Percentiles rank a stretch among this genome's conserved stretches.
These are phyloP conservation scores for Arxiozyma bovina DNA, from an alignment of 1,139 yeast species.

Conservation along the genomic window DNA sequence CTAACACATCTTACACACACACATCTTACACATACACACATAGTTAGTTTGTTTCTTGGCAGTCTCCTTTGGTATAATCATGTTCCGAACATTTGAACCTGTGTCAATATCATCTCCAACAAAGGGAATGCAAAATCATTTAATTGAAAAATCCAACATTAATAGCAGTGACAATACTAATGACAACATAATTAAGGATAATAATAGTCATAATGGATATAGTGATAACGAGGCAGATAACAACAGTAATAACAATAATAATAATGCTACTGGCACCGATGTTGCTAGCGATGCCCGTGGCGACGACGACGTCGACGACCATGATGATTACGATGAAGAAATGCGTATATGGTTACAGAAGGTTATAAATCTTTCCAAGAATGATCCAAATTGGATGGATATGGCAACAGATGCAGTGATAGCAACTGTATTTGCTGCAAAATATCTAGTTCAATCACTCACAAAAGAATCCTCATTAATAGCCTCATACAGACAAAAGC, in stretches of 20 bases:
- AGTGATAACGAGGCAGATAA: too few species aligned
- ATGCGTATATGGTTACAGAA: slow-evolving; percentile 41
- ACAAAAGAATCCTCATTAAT: slow-evolving; percentile 59
- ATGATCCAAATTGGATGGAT: slow-evolving; percentile 75
- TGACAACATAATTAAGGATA: not conserved
- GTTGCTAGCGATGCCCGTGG: not conserved
- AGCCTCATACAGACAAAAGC: not conserved
- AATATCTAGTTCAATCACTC: slow-evolving; percentile 68
- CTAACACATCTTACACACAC: too few species aligned
- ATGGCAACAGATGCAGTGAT: slow-evolving; percentile 74
- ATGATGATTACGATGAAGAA: not conserved
- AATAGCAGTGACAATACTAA: not conserved
- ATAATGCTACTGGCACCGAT: not conserved
- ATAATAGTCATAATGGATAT: not conserved
- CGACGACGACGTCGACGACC: slow-evolving; percentile 40
- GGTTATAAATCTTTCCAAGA: slow-evolving; percentile 72
- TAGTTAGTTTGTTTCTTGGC: too few species aligned
- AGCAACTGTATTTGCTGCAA: slow-evolving; percentile 82
- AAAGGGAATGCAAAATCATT: not conserved
- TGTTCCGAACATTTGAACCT: slow-evolving; percentile 1
- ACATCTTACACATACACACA: too few species aligned
- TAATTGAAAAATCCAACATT: not conserved
- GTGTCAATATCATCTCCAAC: not conserved
- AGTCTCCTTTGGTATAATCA: not conserved
- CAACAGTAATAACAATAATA: too few species aligned